Evolutionary conservation across 257 asterid genomes (phyloP).

Genomic region (Leptodermis oblonga): DNA sequence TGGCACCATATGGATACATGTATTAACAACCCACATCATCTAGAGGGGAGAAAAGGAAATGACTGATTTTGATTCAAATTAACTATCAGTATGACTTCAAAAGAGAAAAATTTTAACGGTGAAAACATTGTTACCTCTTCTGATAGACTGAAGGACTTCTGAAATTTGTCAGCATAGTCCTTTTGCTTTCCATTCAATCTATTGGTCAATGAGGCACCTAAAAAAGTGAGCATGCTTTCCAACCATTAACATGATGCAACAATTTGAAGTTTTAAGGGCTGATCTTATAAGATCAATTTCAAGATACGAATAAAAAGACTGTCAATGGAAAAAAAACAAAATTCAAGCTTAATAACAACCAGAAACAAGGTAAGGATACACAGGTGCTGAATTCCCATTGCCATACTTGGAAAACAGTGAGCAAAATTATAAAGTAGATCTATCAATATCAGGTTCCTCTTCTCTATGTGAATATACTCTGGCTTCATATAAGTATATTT

Average conservation of each 20-base stretch:
- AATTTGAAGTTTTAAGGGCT: background rate
- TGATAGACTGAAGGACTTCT: slow-evolving; percentile 53
- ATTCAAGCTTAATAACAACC: background rate
- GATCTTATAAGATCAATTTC: background rate
- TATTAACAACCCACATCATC: background rate
- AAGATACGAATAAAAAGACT: background rate
- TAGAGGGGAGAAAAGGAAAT: background rate
- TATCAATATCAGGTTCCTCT: background rate
- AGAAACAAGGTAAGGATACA: background rate
- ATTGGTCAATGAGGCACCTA: slow-evolving; percentile 64
- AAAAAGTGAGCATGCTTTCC: slow-evolving; percentile 22
- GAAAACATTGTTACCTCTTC: slow-evolving; percentile 47
- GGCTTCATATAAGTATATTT: background rate
- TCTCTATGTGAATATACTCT: background rate
- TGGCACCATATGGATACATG: background rate
- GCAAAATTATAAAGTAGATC: background rate
- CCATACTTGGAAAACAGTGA: background rate
- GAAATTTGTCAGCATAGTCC: slow-evolving; percentile 69
- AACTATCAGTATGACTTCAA: background rate
- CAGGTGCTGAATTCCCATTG: background rate
- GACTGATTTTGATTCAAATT: background rate
- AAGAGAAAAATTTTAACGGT: background rate
- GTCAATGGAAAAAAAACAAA: background rate
- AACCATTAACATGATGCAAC: slow-evolving; percentile 7
- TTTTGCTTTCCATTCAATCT: slow-evolving; percentile 63